phyloP scores from a whole-genome alignment of 768 basidiomycete species.

The Leccinum variicolor region DNA sequence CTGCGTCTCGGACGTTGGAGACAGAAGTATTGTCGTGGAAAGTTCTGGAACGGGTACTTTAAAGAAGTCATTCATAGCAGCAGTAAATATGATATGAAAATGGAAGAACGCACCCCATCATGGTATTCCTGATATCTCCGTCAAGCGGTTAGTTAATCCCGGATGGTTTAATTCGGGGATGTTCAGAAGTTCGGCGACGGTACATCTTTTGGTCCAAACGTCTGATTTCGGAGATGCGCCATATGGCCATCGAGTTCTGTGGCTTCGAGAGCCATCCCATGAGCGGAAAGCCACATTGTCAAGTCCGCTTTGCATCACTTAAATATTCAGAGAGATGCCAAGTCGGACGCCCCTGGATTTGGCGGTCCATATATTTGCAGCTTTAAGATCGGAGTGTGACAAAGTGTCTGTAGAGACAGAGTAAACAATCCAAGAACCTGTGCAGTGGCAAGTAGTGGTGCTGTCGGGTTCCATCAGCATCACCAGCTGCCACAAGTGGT shows the following conservation, averaged over 20 bases:
- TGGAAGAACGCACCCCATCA: slow-evolving; percentile 57
- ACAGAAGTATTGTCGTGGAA: slow-evolving; percentile 81
- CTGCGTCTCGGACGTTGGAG: slow-evolving; percentile 72
- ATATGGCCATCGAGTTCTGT: slow-evolving; percentile 65
- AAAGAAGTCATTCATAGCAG: slow-evolving; percentile 66
- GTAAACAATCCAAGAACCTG: slow-evolving; percentile 92
- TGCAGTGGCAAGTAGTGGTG: not conserved
- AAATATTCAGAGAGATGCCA: slow-evolving; percentile 92
- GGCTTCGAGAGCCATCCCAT: slow-evolving; percentile 96
- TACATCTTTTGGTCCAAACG: slow-evolving; percentile 95
- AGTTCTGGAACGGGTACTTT: slow-evolving; percentile 73
- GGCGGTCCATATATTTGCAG: slow-evolving; percentile 87
- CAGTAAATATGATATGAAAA: not conserved
- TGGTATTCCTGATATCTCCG: slow-evolving; percentile 80
- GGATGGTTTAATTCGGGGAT: slow-evolving; percentile 58
- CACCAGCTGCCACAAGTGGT: slow-evolving; percentile 74
- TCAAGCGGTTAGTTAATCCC: slow-evolving; percentile 25
- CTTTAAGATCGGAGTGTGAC: slow-evolving; percentile 98
- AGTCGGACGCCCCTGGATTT: slow-evolving; percentile 90
- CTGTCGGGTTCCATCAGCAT: slow-evolving; percentile 54
- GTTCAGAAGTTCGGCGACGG: slow-evolving; percentile 93
- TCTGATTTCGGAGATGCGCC: slow-evolving; percentile 83
- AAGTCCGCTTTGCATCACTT: slow-evolving; percentile 81
- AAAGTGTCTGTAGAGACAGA: slow-evolving; percentile 85
- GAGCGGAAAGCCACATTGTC: slow-evolving; percentile 83